These are phyloP conservation scores for Cryptococcus sp. DNA, from an alignment of 1,284 basidiomycete species.

Conservation along the genomic window DNA sequence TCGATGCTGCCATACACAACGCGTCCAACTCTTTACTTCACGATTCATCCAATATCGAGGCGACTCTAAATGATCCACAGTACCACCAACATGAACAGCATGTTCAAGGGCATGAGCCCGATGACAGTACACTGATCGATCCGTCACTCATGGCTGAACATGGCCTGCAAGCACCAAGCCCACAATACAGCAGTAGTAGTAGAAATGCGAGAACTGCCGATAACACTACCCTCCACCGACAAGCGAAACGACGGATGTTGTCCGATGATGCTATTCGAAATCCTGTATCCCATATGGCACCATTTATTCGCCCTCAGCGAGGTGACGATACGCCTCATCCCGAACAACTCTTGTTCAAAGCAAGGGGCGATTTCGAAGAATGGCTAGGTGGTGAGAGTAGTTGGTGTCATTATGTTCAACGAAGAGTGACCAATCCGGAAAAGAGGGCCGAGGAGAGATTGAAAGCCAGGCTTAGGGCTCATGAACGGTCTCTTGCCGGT, in stretches of 20 bases:
- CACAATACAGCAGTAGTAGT: too few species aligned
- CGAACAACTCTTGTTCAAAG: slow-evolving; percentile 23
- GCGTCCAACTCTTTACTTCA: slow-evolving; percentile 11
- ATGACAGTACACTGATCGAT: too few species aligned
- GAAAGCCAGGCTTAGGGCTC: slow-evolving; percentile 35
- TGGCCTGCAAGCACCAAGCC: too few species aligned
- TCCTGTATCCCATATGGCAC: not conserved
- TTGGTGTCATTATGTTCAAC: slow-evolving; percentile 48
- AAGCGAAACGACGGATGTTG: not conserved
- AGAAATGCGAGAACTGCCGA: too few species aligned
- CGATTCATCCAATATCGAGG: not conserved
- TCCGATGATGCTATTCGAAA: not conserved
- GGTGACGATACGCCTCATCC: slow-evolving; percentile 34
- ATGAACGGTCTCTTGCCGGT: slow-evolving; percentile 26
- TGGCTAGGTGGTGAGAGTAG: slow-evolving; percentile 41
- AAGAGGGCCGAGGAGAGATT: slow-evolving; percentile 42
- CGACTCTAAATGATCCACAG: too few species aligned
- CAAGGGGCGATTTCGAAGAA: slow-evolving; percentile 27
- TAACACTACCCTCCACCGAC: not conserved
- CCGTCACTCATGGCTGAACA: too few species aligned
- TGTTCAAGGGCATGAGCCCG: too few species aligned
- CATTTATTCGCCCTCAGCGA: slow-evolving; percentile 14
- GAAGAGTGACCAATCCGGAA: slow-evolving; percentile 41
- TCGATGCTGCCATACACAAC: slow-evolving; percentile 21
- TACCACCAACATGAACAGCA: too few species aligned